A percentile compares a stretch with the other conserved stretches of the same genome.
phyloP scores from a whole-genome alignment of 2,329 filamentous ascomycete genomes.

The Ceratocystis eucalypticola region DNA sequence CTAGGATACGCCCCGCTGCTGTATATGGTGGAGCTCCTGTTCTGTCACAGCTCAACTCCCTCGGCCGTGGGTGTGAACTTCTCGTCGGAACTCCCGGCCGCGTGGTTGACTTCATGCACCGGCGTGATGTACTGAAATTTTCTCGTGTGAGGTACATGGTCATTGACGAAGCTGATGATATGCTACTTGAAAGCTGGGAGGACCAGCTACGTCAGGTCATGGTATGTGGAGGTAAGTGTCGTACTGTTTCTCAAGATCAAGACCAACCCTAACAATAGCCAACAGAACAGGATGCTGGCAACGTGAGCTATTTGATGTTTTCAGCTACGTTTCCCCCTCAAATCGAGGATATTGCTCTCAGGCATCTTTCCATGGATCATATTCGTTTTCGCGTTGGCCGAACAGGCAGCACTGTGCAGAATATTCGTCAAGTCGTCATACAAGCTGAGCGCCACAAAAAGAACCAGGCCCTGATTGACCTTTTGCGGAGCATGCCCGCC shows the following conservation, averaged over 20 bases:
- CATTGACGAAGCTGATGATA: constrained; percentile 91
- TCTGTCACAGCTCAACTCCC: constrained; percentile 54
- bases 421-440: constrained; percentile 68
- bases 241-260: background rate
- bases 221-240: constrained; percentile 22
- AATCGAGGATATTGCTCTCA: constrained; percentile 60
- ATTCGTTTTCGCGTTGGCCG: constrained; percentile 78
- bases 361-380: constrained; percentile 60
- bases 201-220: constrained; percentile 56
- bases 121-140: constrained; percentile 54
- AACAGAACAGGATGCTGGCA: constrained; percentile 60
- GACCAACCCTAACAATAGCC: background rate
- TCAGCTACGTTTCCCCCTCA: constrained; percentile 84
- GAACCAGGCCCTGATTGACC: constrained; percentile 54
- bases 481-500: constrained; percentile 57
- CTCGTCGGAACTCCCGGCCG: constrained; percentile 81
- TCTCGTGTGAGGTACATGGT: constrained; percentile 66
- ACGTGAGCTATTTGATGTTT: constrained; percentile 65
- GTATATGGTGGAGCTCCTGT: constrained; percentile 72
- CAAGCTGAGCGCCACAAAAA: constrained; percentile 54
- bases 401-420: constrained; percentile 65
- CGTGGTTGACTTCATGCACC: constrained; percentile 68
- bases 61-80: constrained; percentile 76
- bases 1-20: constrained; percentile 84
- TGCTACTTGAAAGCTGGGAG: constrained; percentile 69